Evolutionary conservation across 495 filamentous ascomycete species (phyloP), one percentile per base, ranked within the genome.

Genomic region (Lophiotrema nucula): DNA sequence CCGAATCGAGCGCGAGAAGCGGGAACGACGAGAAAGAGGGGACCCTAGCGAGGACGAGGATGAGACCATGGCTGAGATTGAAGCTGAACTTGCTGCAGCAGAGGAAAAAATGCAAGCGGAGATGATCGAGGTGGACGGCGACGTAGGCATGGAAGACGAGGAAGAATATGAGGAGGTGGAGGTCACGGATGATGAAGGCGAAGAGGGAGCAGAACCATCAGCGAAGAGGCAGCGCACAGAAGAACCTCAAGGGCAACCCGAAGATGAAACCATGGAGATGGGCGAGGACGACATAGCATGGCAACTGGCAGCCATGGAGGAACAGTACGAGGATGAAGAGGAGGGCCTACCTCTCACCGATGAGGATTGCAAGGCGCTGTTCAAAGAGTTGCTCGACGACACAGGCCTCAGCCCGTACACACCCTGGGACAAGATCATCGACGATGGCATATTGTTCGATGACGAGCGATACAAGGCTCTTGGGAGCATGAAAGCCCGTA

Each of bases 241-340:
- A 57, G 81, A 82, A 0, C 74, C 72, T 37, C 47, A 85, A 56
- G 81, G 82, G 0, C 73, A 72, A 38, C 47, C 62, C 4, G 74
- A 74, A 16, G 71, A 73, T 16, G 76, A 84, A 22, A 85, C 88
- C 0, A 68, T 95, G 37, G 93, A 98, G 62, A 97, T 97, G 67
- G 88, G 89, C 23, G 93, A 97, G 68, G 92, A 92, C 39, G 95
- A 98, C 68, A 92, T 98, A 57, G 91, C 88, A 27, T 92, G 87
- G 62, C 93, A 98, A 68, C 77, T 98, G 8, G 87, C 87, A 25
- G 60, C 38, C 12, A 58, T 58, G 47, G 88, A 91, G 68, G 88
- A 85, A 56, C 86, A 87, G 35, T 79, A 84, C 41, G 82, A 82
- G 26, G 56, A 83, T 25, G 87, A 81, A 47, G 85, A 83, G 24